phyloP scores from a whole-genome alignment of 257 asterid species.

The Solanum lycopersicoides region DNA sequence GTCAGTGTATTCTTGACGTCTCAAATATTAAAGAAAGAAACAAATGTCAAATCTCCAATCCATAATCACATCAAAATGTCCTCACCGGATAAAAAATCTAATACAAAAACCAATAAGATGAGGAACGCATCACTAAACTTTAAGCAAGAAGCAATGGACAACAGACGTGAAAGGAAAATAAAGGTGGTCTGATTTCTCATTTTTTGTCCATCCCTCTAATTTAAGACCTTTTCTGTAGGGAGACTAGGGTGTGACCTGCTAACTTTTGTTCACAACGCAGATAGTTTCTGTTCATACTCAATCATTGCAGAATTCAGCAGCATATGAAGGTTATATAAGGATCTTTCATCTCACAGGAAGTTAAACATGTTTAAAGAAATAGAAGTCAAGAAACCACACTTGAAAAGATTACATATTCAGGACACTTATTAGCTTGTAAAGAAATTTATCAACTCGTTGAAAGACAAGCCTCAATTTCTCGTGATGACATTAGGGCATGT shows the following conservation, averaged over 20 bases:
- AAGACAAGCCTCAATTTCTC: neutral
- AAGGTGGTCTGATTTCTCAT: neutral
- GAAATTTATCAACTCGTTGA: neutral
- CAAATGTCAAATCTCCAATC: neutral
- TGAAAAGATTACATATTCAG: neutral
- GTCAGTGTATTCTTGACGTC: neutral
- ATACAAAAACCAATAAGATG: neutral
- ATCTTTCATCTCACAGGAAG: neutral
- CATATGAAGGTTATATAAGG: neutral
- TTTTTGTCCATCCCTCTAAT: neutral
- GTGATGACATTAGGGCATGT: neutral
- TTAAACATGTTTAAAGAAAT: neutral
- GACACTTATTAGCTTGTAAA: neutral
- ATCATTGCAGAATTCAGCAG: neutral
- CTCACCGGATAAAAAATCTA: neutral
- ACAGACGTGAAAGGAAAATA: neutral
- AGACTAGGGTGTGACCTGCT: neutral
- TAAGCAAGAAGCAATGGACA: neutral
- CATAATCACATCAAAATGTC: neutral
- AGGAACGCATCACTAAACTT: neutral
- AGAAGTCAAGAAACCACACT: neutral
- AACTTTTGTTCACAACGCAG: neutral
- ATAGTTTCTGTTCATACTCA: neutral
- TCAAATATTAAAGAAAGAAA: neutral
- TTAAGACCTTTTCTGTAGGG: neutral